phyloP scores from a whole-genome alignment of 2,329 filamentous ascomycete species.

The Arthrobotrys sinensis region DNA sequence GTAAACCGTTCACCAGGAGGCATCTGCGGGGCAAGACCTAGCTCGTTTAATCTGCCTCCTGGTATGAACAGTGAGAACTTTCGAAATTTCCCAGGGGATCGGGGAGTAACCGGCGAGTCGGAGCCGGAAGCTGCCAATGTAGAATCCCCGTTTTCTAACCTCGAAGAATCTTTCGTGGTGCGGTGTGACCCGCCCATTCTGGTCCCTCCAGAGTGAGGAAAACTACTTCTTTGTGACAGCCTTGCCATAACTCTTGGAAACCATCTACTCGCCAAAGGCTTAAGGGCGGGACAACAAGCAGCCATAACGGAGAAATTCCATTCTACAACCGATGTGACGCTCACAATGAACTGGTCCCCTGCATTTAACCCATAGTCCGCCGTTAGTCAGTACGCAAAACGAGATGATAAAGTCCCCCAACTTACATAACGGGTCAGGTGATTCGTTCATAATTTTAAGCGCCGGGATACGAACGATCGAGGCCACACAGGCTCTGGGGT shows the following conservation, averaged over 20 bases:
- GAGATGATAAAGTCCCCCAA: too few species aligned
- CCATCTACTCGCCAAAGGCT: slow-evolving; percentile 22
- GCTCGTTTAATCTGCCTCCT: slow-evolving; percentile 28
- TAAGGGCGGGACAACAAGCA: slow-evolving; percentile 47
- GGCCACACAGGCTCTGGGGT: slow-evolving; percentile 34
- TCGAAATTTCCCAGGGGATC: background rate
- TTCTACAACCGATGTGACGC: slow-evolving; percentile 38
- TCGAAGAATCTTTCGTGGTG: background rate
- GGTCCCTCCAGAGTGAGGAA: background rate
- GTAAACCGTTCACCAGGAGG: slow-evolving; percentile 22
- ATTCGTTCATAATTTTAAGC: slow-evolving; percentile 28
- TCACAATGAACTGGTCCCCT: slow-evolving; percentile 45
- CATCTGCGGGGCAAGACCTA: slow-evolving; percentile 46
- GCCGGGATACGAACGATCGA: slow-evolving; percentile 46
- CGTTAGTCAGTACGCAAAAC: too few species aligned
- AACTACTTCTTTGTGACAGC: background rate
- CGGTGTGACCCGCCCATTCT: slow-evolving; percentile 1
- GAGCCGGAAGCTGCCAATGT: background rate
- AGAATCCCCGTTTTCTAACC: slow-evolving; percentile 11
- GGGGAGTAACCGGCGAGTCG: background rate
- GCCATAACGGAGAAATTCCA: slow-evolving; percentile 45
- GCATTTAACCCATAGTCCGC: background rate
- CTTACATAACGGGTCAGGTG: slow-evolving; percentile 46
- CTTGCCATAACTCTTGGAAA: slow-evolving; percentile 12
- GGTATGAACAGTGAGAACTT: slow-evolving; percentile 18